These are phyloP conservation scores for Coniochaeta sp. DNA, from an alignment of 2,329 filamentous ascomycete species.

Conservation along the genomic window DNA sequence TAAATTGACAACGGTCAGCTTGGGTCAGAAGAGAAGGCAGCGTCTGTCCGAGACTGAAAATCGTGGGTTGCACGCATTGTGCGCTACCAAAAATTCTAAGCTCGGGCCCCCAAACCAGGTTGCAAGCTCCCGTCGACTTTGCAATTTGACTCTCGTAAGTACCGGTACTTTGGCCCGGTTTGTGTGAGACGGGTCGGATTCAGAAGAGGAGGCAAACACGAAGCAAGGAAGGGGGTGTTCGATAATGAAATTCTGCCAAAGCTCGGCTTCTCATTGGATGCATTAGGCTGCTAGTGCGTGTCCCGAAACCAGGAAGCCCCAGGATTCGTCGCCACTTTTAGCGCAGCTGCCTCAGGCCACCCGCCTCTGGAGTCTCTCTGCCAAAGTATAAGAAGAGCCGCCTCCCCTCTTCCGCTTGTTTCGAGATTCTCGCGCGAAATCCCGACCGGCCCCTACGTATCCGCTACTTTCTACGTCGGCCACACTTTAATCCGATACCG, in stretches of 20 bases:
- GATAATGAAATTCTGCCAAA: constrained; percentile 11
- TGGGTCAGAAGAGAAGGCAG: too few species aligned
- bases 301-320: constrained; percentile 29
- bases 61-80: not conserved
- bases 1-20: too few species aligned
- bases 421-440: constrained; percentile 45
- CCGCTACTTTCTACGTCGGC: constrained; percentile 35
- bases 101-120: not conserved
- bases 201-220: constrained; percentile 18
- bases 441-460: constrained; percentile 47
- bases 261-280: not conserved
- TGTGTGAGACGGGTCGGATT: constrained; percentile 6
- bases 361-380: not conserved
- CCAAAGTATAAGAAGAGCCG: constrained; percentile 52
- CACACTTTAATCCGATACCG: constrained; percentile 29
- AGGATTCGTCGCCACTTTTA: constrained; percentile 34
- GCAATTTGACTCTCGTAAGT: not conserved
- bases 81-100: not conserved
- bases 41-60: too few species aligned
- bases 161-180: constrained; percentile 1
- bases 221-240: not conserved
- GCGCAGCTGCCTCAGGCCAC: constrained; percentile 35
- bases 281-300: not conserved
- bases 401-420: constrained; percentile 41
- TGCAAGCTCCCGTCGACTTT: not conserved